These are phyloP conservation scores for Retiboletus fuscus DNA, from an alignment of 1,284 basidiomycete species.

Conservation along the genomic window DNA sequence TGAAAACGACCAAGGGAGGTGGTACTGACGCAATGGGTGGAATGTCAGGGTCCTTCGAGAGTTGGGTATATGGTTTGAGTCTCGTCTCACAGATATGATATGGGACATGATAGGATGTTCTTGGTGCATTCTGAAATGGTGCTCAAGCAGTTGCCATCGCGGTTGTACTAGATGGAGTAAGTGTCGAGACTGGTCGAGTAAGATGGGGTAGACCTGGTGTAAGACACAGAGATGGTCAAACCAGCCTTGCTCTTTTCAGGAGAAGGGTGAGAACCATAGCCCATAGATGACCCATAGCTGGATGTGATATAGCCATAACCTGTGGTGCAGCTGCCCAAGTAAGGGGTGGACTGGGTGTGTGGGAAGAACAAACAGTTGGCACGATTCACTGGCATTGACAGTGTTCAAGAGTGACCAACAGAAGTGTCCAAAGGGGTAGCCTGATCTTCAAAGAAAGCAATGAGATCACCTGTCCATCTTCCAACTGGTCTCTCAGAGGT, in stretches of 20 bases:
- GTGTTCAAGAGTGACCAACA: constrained; percentile 60
- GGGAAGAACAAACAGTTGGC: constrained; percentile 65
- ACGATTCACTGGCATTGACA: constrained; percentile 66
- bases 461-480: constrained; percentile 74
- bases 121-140: too few species aligned
- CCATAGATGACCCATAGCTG: constrained; percentile 46
- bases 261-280: constrained; percentile 57
- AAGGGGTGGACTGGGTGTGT: constrained; percentile 58
- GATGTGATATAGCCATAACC: constrained; percentile 47
- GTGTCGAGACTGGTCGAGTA: too few species aligned
- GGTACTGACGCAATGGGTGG: too few species aligned
- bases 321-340: constrained; percentile 47
- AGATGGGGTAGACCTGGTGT: too few species aligned
- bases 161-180: too few species aligned
- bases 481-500: constrained; percentile 56
- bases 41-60: too few species aligned
- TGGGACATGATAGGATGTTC: too few species aligned
- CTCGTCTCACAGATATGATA: too few species aligned
- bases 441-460: constrained; percentile 78
- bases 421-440: constrained; percentile 47
- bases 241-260: constrained; percentile 58
- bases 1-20: too few species aligned
- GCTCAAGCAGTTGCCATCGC: too few species aligned
- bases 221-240: constrained; percentile 44
- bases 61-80: too few species aligned